These are phyloP conservation scores for Pseudohalonectria lignicola DNA, from an alignment of 2,329 filamentous ascomycete genomes.

Conservation along the genomic window DNA sequence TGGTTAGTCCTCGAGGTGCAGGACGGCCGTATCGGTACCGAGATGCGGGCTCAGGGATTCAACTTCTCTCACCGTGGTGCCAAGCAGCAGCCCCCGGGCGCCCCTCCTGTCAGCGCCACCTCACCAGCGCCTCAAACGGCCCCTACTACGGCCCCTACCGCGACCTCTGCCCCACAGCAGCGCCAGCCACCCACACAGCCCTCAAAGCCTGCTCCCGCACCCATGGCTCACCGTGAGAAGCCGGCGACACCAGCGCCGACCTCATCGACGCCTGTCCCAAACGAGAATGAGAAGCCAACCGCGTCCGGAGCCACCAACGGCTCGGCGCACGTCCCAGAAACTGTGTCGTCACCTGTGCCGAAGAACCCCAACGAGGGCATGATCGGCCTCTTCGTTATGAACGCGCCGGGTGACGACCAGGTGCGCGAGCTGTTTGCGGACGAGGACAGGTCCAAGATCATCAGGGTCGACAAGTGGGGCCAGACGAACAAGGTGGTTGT, in stretches of 20 bases:
- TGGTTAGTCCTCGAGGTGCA: slow-evolving; percentile 94
- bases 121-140: slow-evolving; percentile 22
- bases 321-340: slow-evolving; percentile 38
- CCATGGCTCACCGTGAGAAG: slow-evolving; percentile 20
- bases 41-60: slow-evolving; percentile 98
- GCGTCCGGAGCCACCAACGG: slow-evolving; percentile 37
- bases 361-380: slow-evolving; percentile 55
- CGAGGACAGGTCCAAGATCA: slow-evolving; percentile 73
- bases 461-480: slow-evolving; percentile 67
- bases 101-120: slow-evolving; percentile 14
- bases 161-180: slow-evolving; percentile 14
- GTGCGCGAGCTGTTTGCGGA: slow-evolving; percentile 72
- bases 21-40: slow-evolving; percentile 88
- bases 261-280: slow-evolving; percentile 29
- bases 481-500: slow-evolving; percentile 76
- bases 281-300: slow-evolving; percentile 46
- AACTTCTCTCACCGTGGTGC: slow-evolving; percentile 94
- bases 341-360: slow-evolving; percentile 44
- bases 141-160: slow-evolving; percentile 18
- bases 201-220: not conserved
- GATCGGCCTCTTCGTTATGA: slow-evolving; percentile 82
- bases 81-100: slow-evolving; percentile 49
- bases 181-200: not conserved
- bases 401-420: slow-evolving; percentile 67
- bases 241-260: slow-evolving; percentile 33